Evolutionary conservation across 1,139 yeast genomes (phyloP), one percentile per base, ranked within the genome.

Genomic region (Geotrichum aggregatum): DNA sequence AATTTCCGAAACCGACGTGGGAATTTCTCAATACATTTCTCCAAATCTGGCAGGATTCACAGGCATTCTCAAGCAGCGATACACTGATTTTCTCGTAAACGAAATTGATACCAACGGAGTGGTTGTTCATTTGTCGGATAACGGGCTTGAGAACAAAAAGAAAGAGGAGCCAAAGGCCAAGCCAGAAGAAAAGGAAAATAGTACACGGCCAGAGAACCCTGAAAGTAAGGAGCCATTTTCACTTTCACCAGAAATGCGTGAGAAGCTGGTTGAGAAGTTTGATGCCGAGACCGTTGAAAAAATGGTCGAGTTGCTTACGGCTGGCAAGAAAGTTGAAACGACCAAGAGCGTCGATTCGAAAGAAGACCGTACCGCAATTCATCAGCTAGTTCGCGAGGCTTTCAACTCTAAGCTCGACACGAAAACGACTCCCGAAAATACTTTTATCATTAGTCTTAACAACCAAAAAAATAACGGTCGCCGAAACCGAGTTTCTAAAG

Each of bases 61-160:
- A 24, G 98, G 98, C 1, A 76, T 78, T 13, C 75, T 92, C 60
- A 92, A 92, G 67, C 95, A 87, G 63, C 76, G 96, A 58, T 89
- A 89, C 69, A 83, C 96, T n/a, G 98, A 92, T 67, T 94, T 94
- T 66, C 76, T 88, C 65, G 98, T 92, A 43, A 88, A 89, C 66
- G 98, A 94, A 68, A 84, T 92, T 56, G 84, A 76, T 56, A 61
- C 71, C 30, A 71, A 79, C 26, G 95, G 88, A 1, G 70, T 78
- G 1, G 96, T 89, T 1, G 78, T 91, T 13, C 92, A 84, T 65
- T 74, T 92, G 58, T 66, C 71, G 3, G 96, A 91, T 63, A 79
- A 81, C 50, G 97, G 97, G 2, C 74, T 84, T 49, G 78, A 78
- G 48, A 75, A 78, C 56, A 80, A 76, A 61, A 59, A 59, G 21